phyloP scores from a whole-genome alignment of 2,329 filamentous ascomycete genomes.

The Phialophora verrucosa region DNA sequence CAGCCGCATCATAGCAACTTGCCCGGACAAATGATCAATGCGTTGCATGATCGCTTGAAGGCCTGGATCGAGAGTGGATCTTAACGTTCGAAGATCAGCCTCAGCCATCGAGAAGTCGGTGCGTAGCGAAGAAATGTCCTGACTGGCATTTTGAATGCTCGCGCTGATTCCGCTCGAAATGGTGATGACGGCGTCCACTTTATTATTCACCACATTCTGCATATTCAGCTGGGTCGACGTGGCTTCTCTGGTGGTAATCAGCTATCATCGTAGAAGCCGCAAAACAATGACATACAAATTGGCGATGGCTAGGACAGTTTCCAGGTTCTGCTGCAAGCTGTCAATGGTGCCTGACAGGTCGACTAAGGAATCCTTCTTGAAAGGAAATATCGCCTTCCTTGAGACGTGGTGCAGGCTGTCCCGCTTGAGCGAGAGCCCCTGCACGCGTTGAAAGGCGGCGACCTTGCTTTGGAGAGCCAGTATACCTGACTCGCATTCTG shows the following conservation, averaged over 20 bases:
- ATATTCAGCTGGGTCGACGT: background rate
- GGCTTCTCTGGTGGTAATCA: slow-evolving; percentile 6
- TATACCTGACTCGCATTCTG: background rate
- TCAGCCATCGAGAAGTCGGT: background rate
- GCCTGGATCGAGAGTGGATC: slow-evolving; percentile 4
- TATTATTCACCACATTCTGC: slow-evolving; percentile 4
- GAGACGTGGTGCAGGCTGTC: slow-evolving; percentile 7
- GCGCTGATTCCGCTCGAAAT: slow-evolving; percentile 3
- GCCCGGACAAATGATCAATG: background rate
- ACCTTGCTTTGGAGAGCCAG: slow-evolving; percentile 1
- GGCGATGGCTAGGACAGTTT: slow-evolving; percentile 13
- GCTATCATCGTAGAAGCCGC: background rate
- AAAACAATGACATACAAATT: slow-evolving; percentile 2
- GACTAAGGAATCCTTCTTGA: slow-evolving; percentile 7
- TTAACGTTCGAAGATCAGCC: slow-evolving; percentile 1
- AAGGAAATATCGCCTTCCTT: slow-evolving; percentile 14
- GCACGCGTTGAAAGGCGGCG: slow-evolving; percentile 7
- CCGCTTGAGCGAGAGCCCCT: slow-evolving; percentile 6
- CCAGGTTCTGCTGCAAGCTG: slow-evolving; percentile 15
- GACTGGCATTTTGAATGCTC: background rate
- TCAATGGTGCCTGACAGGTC: slow-evolving; percentile 11
- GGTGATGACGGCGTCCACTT: slow-evolving; percentile 8
- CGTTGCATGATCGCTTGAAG: background rate
- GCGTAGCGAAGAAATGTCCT: slow-evolving; percentile 2
- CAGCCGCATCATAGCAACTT: background rate